A percentile compares a stretch with the other conserved stretches of the same genome.
Evolutionary conservation across 2,329 filamentous ascomycete species (phyloP).

Genomic region (Fusarium chaquense): DNA sequence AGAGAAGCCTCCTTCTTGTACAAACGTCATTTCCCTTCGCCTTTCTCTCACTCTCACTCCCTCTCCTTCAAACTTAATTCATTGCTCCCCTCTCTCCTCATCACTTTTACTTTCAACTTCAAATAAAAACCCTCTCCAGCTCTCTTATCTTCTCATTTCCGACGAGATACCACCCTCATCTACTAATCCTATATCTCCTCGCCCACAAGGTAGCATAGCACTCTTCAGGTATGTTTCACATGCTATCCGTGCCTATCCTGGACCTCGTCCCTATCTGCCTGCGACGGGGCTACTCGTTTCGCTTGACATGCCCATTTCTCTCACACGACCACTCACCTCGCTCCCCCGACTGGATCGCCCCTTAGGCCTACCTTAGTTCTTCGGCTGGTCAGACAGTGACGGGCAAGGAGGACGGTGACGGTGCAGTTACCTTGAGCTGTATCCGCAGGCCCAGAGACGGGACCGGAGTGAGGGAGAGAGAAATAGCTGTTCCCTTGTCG

Average conservation of each 20-base stretch:
- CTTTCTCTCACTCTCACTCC: slow-evolving; percentile 14
- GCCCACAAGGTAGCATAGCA: slow-evolving; percentile 20
- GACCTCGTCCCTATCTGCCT: slow-evolving; percentile 24
- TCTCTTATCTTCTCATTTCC: background rate
- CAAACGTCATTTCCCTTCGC: slow-evolving; percentile 35
- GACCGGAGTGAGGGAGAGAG: slow-evolving; percentile 34
- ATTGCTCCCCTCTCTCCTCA: slow-evolving; percentile 17
- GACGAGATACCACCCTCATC: slow-evolving; percentile 2
- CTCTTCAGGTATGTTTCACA: slow-evolving; percentile 37
- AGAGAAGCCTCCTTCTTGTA: slow-evolving; percentile 24
- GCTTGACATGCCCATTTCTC: slow-evolving; percentile 44
- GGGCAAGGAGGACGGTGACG: slow-evolving; percentile 3
- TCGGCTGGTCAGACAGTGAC: slow-evolving; percentile 20
- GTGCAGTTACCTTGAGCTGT: slow-evolving; percentile 16
- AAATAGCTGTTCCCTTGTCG: slow-evolving; percentile 38
- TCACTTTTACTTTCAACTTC: slow-evolving; percentile 21
- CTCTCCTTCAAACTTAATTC: slow-evolving; percentile 20
- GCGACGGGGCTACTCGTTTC: slow-evolving; percentile 41
- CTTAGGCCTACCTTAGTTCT: slow-evolving; percentile 39
- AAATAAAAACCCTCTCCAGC: slow-evolving; percentile 6
- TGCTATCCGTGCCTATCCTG: slow-evolving; percentile 18
- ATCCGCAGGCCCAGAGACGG: slow-evolving; percentile 28
- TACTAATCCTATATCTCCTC: slow-evolving; percentile 6
- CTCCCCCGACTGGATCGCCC: slow-evolving; percentile 35
- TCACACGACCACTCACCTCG: slow-evolving; percentile 38